Percentiles rank a stretch among this genome's conserved stretches.
Conservation (phyloP, 352 stramenopile species). For the Phytophthora pseudosyringae region DNA sequence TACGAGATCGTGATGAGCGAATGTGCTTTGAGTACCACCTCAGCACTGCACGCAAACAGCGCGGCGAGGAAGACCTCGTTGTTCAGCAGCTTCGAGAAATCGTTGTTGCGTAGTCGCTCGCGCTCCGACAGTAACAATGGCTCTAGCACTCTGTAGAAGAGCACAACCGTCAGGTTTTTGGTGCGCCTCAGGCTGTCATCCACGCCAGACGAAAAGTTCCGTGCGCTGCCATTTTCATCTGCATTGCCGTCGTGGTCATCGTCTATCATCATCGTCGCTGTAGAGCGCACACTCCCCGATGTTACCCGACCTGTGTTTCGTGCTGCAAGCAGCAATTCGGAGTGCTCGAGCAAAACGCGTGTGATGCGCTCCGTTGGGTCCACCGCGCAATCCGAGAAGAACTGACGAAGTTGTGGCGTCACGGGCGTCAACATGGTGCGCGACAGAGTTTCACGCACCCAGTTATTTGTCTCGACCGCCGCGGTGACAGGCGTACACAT, state of each 20-base stretch:
- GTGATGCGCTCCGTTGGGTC: conserved; percentile 69
- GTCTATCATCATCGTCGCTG: conserved; percentile 20
- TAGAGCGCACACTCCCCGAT: conserved; percentile 17
- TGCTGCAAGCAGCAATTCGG: conserved; percentile 54
- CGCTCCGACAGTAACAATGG: conserved; percentile 74
- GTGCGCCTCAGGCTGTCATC: conserved; percentile 83
- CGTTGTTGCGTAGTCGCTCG: conserved; percentile 64
- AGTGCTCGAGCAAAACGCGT: conserved; percentile 53
- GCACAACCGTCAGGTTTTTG: conserved; percentile 62
- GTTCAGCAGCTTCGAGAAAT: conserved; percentile 83
- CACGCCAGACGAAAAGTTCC: conserved; percentile 47
- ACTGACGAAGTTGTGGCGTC: conserved; percentile 52
- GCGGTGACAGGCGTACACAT: conserved; percentile 78
- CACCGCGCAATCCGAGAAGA: conserved; percentile 66
- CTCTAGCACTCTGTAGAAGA: conserved; percentile 88
- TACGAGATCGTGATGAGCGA: conserved; percentile 88
- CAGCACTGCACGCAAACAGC: conserved; percentile 84
- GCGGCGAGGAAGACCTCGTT: conserved; percentile 83
- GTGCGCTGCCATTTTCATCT: conserved; percentile 28
- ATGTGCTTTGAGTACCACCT: conserved; percentile 86
- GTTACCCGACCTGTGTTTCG: conserved; percentile 31
- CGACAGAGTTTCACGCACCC: conserved; percentile 75
- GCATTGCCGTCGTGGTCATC: conserved; percentile 22
- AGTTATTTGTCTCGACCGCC: conserved; percentile 84
- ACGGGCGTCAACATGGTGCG: conserved; percentile 41